Evolutionary conservation across 257 asterid genomes (phyloP).

Genomic region (Penstemon newberryi): DNA sequence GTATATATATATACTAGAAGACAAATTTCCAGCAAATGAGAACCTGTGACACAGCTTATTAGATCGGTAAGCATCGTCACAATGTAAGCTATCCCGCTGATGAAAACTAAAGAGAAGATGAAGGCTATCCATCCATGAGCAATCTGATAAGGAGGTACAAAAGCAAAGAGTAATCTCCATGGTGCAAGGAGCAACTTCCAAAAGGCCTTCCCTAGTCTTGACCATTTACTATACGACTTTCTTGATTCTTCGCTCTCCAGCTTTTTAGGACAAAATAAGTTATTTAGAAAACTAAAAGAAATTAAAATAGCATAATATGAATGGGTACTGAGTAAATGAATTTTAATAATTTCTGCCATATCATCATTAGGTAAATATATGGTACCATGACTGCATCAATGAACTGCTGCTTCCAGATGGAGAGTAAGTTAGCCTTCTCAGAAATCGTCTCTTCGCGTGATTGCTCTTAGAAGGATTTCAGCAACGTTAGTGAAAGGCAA

Average conservation of each 20-base stretch:
- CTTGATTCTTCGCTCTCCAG: conserved; percentile 60
- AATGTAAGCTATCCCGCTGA: conserved; percentile 78
- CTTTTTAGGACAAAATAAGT: conserved; percentile 35
- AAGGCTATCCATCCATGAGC: conserved; percentile 97
- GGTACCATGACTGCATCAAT: conserved; percentile 62
- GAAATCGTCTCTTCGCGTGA: conserved; percentile 29
- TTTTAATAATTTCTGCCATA: conserved; percentile 8
- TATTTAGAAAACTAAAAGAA: background rate
- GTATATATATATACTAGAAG: background rate
- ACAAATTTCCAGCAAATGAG: conserved; percentile 9
- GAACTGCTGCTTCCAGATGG: conserved; percentile 81
- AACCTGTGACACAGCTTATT: conserved; percentile 90
- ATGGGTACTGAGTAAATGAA: background rate
- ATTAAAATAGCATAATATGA: background rate
- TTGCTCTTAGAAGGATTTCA: conserved; percentile 40
- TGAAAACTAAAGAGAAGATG: conserved; percentile 65
- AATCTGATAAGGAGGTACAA: conserved; percentile 86
- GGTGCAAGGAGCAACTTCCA: conserved; percentile 74
- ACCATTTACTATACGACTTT: conserved; percentile 40
- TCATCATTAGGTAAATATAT: background rate
- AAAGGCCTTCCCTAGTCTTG: conserved; percentile 43
- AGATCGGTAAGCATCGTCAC: conserved; percentile 81
- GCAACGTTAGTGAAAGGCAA: conserved; percentile 43
- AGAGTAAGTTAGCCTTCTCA: conserved; percentile 39
- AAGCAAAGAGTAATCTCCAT: conserved; percentile 83